These are phyloP conservation scores for Fusarium hostae DNA, from an alignment of 2,329 filamentous ascomycete genomes.

Conservation along the genomic window DNA sequence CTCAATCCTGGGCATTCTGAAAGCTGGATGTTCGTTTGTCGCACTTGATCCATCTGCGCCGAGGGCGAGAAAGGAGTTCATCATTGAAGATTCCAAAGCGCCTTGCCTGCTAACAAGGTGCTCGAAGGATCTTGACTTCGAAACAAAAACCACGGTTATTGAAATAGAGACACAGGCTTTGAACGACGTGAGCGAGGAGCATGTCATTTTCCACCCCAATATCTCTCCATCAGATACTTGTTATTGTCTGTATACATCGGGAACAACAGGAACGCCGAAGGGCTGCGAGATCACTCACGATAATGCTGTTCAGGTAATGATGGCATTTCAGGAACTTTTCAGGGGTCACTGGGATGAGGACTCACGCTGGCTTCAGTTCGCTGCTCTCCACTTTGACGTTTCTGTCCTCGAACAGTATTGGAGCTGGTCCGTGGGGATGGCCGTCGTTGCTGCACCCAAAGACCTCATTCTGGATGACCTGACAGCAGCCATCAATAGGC, in stretches of 20 bases:
- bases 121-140: slow-evolving; percentile 48
- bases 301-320: slow-evolving; percentile 89
- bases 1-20: slow-evolving; percentile 82
- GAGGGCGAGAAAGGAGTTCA: slow-evolving; percentile 78
- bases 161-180: slow-evolving; percentile 49
- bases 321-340: slow-evolving; percentile 86
- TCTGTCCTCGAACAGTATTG: slow-evolving; percentile 94
- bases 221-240: slow-evolving; percentile 67
- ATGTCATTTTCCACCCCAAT: slow-evolving; percentile 24
- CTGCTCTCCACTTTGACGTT: slow-evolving; percentile 94
- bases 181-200: neutral
- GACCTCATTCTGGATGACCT: slow-evolving; percentile 90
- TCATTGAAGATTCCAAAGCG: slow-evolving; percentile 77
- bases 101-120: slow-evolving; percentile 69
- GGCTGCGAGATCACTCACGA: slow-evolving; percentile 90
- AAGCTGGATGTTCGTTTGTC: slow-evolving; percentile 83
- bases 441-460: slow-evolving; percentile 81
- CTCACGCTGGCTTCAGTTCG: slow-evolving; percentile 91
- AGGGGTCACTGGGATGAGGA: slow-evolving; percentile 74
- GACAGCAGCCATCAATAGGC: slow-evolving; percentile 73
- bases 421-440: slow-evolving; percentile 92
- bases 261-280: slow-evolving; percentile 87
- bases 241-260: slow-evolving; percentile 89
- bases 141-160: slow-evolving; percentile 48
- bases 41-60: slow-evolving; percentile 83